Percentiles rank a stretch among this genome's conserved stretches.
Evolutionary conservation across 164 flowering plant species (phyloP).

Genomic region (Santalum album): DNA sequence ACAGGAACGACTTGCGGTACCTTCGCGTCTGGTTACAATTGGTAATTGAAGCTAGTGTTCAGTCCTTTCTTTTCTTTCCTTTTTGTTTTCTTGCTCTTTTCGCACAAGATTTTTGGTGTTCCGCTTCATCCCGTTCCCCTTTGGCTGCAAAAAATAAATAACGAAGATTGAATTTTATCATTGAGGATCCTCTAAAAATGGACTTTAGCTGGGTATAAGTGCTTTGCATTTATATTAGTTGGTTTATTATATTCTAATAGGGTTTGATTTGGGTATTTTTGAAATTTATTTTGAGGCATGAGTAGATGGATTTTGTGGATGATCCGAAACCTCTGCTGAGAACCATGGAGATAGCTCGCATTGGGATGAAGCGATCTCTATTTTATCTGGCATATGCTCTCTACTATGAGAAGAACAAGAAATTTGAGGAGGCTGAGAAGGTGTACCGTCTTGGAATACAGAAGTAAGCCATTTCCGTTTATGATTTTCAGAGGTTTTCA

Average conservation of each 20-base stretch:
- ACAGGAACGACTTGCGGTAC: conserved; percentile 69
- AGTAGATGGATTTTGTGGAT: conserved; percentile 88
- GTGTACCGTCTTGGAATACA: conserved; percentile 74
- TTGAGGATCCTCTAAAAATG: no score
- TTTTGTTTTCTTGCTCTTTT: background rate
- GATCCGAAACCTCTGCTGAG: conserved; percentile 52
- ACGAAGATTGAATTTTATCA: no score
- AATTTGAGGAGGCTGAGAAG: conserved; percentile 75
- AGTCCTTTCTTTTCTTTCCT: background rate
- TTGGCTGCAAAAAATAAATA: no score
- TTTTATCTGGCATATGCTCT: conserved; percentile 94
- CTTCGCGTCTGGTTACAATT: conserved; percentile 85
- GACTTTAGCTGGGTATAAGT: no score
- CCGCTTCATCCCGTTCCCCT: no score
- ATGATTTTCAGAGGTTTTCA: no score
- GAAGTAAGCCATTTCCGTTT: conserved; percentile 41
- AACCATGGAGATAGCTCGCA: conserved; percentile 59
- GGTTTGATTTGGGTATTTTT: background rate
- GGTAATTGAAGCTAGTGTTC: conserved; percentile 41
- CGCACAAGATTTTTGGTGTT: no score
- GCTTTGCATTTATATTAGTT: no score
- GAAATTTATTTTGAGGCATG: background rate
- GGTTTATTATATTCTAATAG: background rate
- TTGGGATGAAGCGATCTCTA: conserved; percentile 57
- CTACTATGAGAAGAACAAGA: conserved; percentile 78